These are phyloP conservation scores for Aspergillus novofumigatus DNA, from an alignment of 2,329 filamentous ascomycete genomes.

Conservation along the genomic window DNA sequence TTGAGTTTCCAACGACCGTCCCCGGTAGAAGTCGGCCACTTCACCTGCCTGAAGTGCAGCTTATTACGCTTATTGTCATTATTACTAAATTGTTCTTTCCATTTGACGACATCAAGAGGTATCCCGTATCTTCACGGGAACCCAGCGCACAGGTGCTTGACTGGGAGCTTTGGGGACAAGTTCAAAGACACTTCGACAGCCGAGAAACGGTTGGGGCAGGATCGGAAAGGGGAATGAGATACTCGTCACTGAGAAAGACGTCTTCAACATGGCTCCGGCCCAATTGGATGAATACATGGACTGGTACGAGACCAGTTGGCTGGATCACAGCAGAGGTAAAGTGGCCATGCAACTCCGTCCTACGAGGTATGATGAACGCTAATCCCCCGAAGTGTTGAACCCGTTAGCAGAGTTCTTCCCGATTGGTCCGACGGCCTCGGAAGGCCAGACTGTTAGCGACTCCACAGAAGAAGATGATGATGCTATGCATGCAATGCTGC, in stretches of 20 bases:
- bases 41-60: conserved; percentile 68
- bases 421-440: conserved; percentile 18
- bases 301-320: conserved; percentile 69
- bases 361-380: background rate
- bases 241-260: conserved; percentile 57
- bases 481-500: conserved; percentile 36
- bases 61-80: conserved; percentile 68
- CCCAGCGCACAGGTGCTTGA: conserved; percentile 60
- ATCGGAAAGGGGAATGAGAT: conserved; percentile 48
- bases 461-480: conserved; percentile 21
- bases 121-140: conserved; percentile 50
- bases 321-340: conserved; percentile 31
- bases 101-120: conserved; percentile 57
- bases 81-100: conserved; percentile 77
- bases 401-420: conserved; percentile 43
- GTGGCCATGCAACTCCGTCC: background rate
- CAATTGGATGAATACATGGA: conserved; percentile 73
- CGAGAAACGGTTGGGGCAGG: conserved; percentile 30
- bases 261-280: conserved; percentile 56
- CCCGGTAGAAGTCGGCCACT: conserved; percentile 39
- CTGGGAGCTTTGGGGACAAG: conserved; percentile 66
- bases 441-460: conserved; percentile 6
- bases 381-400: conserved; percentile 19
- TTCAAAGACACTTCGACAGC: conserved; percentile 41
- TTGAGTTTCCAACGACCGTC: conserved; percentile 46